These are phyloP conservation scores for Vigna trinervia DNA, from an alignment of 306 rosid genomes.

Conservation along the genomic window DNA sequence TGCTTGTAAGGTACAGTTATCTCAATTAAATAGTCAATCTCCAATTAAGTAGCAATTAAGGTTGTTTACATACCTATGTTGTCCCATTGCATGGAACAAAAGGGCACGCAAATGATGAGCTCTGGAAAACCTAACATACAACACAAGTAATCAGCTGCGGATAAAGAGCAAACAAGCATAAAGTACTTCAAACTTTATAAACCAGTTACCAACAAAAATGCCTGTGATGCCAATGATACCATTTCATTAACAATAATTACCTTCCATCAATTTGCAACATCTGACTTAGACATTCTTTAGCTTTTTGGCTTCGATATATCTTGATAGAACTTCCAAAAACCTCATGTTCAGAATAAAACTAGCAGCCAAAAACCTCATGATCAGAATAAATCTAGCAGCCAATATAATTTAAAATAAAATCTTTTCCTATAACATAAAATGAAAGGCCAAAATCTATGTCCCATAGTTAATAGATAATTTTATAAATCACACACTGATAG, in stretches of 20 bases:
- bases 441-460: not conserved
- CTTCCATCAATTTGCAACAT: constrained; percentile 41
- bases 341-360: constrained; percentile 38
- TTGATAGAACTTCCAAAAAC: constrained; percentile 57
- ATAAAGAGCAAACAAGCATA: too few relatives aligned
- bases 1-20: constrained; percentile 1
- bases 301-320: constrained; percentile 72
- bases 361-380: constrained; percentile 33
- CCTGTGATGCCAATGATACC: too few relatives aligned
- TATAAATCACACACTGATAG: constrained; percentile 15
- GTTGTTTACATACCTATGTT: constrained; percentile 72
- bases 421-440: constrained; percentile 6
- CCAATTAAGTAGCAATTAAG: constrained; percentile 21
- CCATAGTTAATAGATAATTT: not conserved
- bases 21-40: constrained; percentile 38
- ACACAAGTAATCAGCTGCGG: not conserved
- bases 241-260: too few relatives aligned
- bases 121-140: constrained; percentile 75
- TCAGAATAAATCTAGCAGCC: constrained; percentile 36
- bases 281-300: constrained; percentile 69
- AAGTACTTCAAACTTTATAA: too few relatives aligned
- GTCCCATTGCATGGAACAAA: constrained; percentile 86
- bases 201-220: too few relatives aligned
- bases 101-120: constrained; percentile 92
- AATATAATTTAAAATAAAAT: not conserved